Evolutionary conservation across 345 rosid genomes (phyloP).

Genomic region (Eucalyptus sideroxylon): DNA sequence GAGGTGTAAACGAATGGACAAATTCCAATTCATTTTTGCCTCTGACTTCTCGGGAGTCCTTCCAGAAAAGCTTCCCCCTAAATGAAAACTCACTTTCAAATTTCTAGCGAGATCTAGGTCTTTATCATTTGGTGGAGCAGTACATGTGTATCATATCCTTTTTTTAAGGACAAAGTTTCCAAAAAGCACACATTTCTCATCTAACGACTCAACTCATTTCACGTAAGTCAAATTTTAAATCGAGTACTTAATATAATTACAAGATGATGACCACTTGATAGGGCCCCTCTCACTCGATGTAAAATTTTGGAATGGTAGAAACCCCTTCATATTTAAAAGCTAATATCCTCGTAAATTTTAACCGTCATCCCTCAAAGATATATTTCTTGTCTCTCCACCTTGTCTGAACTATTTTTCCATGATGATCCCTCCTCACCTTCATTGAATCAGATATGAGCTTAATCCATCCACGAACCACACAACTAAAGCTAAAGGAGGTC

Average conservation of each 20-base stretch:
- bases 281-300: background rate
- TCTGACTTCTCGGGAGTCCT: background rate
- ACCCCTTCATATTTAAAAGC: background rate
- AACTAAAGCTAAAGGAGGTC: background rate
- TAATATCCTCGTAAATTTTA: background rate
- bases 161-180: background rate
- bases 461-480: background rate
- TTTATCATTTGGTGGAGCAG: background rate
- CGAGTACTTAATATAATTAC: background rate
- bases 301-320: background rate
- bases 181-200: background rate
- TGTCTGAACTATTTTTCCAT: background rate
- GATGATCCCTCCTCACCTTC: background rate
- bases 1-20: background rate
- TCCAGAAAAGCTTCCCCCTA: background rate
- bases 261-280: background rate
- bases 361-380: background rate
- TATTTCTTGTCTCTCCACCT: background rate
- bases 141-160: background rate
- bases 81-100: background rate
- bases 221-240: background rate
- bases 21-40: background rate
- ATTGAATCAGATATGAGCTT: too few relatives aligned
- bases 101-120: background rate
- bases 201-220: background rate